Evolutionary conservation across 139 green algal genomes (phyloP).

Genomic region (Ettlia oleoabundans): DNA sequence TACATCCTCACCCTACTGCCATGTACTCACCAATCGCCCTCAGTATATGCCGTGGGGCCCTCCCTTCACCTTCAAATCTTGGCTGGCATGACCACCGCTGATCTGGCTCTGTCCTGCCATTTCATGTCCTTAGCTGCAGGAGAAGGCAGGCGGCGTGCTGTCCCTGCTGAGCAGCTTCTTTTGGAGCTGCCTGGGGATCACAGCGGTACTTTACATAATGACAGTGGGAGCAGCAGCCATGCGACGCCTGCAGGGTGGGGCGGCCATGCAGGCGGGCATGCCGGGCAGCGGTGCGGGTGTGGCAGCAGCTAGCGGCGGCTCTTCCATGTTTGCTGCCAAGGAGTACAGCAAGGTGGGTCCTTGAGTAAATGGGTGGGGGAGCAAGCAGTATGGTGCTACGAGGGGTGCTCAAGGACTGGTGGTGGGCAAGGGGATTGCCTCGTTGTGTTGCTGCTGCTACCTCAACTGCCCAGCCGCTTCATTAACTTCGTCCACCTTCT

Average conservation of each 20-base stretch:
- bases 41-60: no score
- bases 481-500: neutral
- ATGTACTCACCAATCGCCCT: no score
- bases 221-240: constrained; percentile 44
- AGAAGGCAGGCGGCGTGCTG: constrained; percentile 8
- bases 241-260: constrained; percentile 25
- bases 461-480: neutral
- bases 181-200: constrained; percentile 36
- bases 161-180: constrained; percentile 31
- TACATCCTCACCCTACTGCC: no score
- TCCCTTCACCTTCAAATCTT: no score
- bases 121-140: neutral
- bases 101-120: no score
- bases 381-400: no score
- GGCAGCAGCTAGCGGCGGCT: neutral
- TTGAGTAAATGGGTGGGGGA: neutral
- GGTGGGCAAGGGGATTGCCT: neutral
- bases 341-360: constrained; percentile 66
- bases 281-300: neutral
- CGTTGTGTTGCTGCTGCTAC: neutral
- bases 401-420: neutral
- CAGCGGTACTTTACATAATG: constrained; percentile 56
- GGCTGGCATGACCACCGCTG: no score
- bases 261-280: neutral
- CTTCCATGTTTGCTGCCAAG: constrained; percentile 60